Evolutionary conservation across 768 basidiomycete species (phyloP).

Genomic region (Calocybe gangraenosa): DNA sequence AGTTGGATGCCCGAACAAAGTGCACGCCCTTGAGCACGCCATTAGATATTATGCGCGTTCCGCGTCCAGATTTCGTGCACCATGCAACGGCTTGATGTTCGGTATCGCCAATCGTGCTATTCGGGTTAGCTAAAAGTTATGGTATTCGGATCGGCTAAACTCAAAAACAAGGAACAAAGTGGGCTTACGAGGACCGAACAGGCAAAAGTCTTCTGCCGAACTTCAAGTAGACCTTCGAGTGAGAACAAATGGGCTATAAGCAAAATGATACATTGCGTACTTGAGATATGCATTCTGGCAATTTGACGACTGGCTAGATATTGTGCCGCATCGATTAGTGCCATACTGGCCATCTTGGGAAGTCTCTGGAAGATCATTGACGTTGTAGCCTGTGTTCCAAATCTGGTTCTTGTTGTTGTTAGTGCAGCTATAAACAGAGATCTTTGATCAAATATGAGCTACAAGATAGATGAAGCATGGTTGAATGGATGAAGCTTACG

Average conservation of each 20-base stretch:
- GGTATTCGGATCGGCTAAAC: neutral
- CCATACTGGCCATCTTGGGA: constrained; percentile 61
- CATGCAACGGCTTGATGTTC: constrained; percentile 70
- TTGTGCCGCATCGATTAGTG: constrained; percentile 64
- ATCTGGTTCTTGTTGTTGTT: constrained; percentile 42
- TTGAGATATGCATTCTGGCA: constrained; percentile 74
- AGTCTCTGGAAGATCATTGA: constrained; percentile 37
- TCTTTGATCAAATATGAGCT: constrained; percentile 21
- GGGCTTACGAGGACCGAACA: constrained; percentile 56
- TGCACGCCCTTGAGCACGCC: constrained; percentile 68
- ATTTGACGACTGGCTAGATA: constrained; percentile 49
- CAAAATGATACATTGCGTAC: constrained; percentile 35
- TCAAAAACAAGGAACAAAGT: neutral
- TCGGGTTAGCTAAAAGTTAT: constrained; percentile 16
- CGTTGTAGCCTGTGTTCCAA: constrained; percentile 48
- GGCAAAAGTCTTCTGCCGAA: constrained; percentile 60
- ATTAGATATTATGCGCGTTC: constrained; percentile 67
- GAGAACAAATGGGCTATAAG: neutral
- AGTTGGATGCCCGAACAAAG: constrained; percentile 60
- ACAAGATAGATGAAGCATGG: neutral
- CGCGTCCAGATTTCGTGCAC: constrained; percentile 71
- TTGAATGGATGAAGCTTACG: constrained; percentile 22
- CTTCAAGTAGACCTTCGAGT: constrained; percentile 25
- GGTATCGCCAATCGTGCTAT: constrained; percentile 58
- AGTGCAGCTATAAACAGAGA: constrained; percentile 44